Base-by-base conservation (phyloP, 2,329 filamentous ascomycete species). In the Penicillium verrucosum region DNA sequence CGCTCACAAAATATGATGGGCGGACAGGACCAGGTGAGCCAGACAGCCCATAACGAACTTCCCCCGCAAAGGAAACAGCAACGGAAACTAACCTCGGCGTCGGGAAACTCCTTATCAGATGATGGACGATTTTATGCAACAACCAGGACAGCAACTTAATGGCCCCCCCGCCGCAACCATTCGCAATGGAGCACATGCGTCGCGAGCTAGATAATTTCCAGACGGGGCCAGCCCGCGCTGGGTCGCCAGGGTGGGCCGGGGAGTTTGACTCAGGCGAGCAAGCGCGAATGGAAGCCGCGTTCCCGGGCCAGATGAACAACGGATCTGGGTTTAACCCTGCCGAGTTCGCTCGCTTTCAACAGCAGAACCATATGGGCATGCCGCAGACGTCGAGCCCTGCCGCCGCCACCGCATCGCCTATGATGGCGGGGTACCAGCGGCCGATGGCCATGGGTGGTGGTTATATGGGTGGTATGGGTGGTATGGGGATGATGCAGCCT, bases 71-170 rank as follows among this genome's bases (percentile, higher is more conserved):
- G 51, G 29, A 37, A 36, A 36, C 12, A 32, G 29, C 27, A 53
- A 49, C 42, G 29, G 50, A 29, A 40, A 54, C 54, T 61, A 51
- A 61, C 27, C 21, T 44, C 29, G 37, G 37, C 58, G 62, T 70
- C 75, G 67, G 77, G 60, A 36, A 54, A 59, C 62, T 52, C 37
- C 50, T 29, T 12, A 53, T 5, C 61, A 95, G 90, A 92, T 93
- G 88, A 90, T 96, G 85, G 92, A 95, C 70, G 88, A 91, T 58
- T 97, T 97, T 73, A 83, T 96, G 68, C 91, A 96, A 71, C 89
- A 94, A 70, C 85, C 84, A 53, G 86, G 80, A 32, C 83, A 84
- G 42, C 63, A 65, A 63, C 72, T 88, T 30, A 80, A 82, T 10
- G 81, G 82, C 60, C 80, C 77, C 77, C 3, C 77, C 80, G 4